Evolutionary conservation across 1,139 yeast genomes (phyloP).

Genomic region (Blastobotrys buckinghamii): DNA sequence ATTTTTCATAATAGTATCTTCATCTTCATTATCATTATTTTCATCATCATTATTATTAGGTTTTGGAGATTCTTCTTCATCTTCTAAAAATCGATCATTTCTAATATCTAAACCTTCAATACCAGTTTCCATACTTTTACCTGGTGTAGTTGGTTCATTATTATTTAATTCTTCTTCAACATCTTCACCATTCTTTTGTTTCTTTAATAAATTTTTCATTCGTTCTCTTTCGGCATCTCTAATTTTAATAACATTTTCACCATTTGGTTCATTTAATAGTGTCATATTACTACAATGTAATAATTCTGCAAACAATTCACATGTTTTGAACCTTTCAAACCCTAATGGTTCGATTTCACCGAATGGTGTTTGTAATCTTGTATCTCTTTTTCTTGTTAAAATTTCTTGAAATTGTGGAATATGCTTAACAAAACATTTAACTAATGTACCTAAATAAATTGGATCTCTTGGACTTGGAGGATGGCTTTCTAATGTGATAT

Average conservation of each 20-base stretch:
- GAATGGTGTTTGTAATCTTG: conserved; percentile 58
- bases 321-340: conserved; percentile 88
- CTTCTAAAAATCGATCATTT: conserved; percentile 11
- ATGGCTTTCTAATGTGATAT: conserved; percentile 81
- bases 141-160: conserved; percentile 10
- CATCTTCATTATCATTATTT: conserved; percentile 20
- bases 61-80: conserved; percentile 8
- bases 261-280: conserved; percentile 75
- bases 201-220: conserved; percentile 33
- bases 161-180: neutral
- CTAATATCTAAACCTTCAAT: conserved; percentile 17
- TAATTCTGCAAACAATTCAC: conserved; percentile 91
- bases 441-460: conserved; percentile 82
- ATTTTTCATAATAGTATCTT: neutral
- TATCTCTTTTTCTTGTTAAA: conserved; percentile 37
- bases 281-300: conserved; percentile 98
- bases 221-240: conserved; percentile 64
- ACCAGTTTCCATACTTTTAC: conserved; percentile 14
- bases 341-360: conserved; percentile 84
- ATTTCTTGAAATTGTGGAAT: conserved; percentile 48
- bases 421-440: conserved; percentile 70
- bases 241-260: conserved; percentile 68
- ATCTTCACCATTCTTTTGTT: conserved; percentile 18
- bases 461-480: conserved; percentile 97
- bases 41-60: conserved; percentile 3